A percentile compares a stretch with the other conserved stretches of the same genome.
These are phyloP conservation scores for Lagenidium giganteum DNA, from an alignment of 352 stramenopile genomes.

Conservation along the genomic window DNA sequence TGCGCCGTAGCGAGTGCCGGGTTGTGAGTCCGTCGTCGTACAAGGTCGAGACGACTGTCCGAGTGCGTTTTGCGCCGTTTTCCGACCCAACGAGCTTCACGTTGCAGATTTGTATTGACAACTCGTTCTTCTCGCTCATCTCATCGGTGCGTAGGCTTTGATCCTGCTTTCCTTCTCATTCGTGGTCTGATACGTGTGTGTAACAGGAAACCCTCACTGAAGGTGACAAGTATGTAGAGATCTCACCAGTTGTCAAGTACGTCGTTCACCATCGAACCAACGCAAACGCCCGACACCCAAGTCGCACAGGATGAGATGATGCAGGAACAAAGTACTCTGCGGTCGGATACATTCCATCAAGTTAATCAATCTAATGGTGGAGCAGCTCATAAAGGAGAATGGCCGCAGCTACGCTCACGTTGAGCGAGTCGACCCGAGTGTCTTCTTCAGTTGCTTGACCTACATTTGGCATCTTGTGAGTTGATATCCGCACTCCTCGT, in stretches of 20 bases:
- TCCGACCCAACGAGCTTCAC: conserved; percentile 46
- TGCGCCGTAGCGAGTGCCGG: neutral
- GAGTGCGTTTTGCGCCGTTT: conserved; percentile 25
- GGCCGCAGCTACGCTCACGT: conserved; percentile 71
- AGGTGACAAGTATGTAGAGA: too few species aligned
- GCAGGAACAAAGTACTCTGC: too few species aligned
- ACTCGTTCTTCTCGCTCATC: conserved; percentile 21
- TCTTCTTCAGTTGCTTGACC: conserved; percentile 48
- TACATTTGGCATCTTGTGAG: too few species aligned
- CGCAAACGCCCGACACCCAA: too few species aligned
- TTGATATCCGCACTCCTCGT: too few species aligned
- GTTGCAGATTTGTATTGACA: conserved; percentile 31
- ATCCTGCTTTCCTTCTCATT: neutral
- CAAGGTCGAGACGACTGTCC: neutral
- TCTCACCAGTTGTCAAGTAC: too few species aligned
- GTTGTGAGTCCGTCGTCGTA: neutral
- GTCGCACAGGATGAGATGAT: too few species aligned
- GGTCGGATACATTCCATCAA: too few species aligned
- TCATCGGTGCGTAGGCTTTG: neutral
- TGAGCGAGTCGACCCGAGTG: conserved; percentile 74
- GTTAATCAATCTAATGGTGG: conserved; percentile 35
- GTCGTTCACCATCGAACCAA: too few species aligned
- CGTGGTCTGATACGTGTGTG: neutral
- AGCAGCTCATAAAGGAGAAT: conserved; percentile 78
- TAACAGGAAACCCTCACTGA: too few species aligned